Percentiles rank a stretch among this genome's conserved stretches.
Evolutionary conservation across 2,329 filamentous ascomycete species (phyloP).

Genomic region (Sporothrix pseudoabietina): DNA sequence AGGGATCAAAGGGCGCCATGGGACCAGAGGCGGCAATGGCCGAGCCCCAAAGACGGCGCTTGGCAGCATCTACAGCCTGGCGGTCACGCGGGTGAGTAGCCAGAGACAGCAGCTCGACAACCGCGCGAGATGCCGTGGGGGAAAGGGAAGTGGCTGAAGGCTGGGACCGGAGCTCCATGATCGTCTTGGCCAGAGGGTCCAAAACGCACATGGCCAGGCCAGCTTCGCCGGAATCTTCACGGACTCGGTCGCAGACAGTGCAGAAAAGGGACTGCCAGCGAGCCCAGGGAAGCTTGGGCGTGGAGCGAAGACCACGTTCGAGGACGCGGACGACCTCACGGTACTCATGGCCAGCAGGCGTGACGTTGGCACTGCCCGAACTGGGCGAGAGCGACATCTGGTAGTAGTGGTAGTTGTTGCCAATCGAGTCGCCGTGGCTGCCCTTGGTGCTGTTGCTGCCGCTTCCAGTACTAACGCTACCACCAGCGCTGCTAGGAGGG

Average conservation of each 20-base stretch:
- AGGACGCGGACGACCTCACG: conserved; percentile 70
- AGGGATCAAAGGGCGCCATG: conserved; percentile 59
- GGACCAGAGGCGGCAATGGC: conserved; percentile 44
- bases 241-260: conserved; percentile 58
- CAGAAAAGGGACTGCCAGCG: conserved; percentile 61
- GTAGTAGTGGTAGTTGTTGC: conserved; percentile 20
- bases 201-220: conserved; percentile 67
- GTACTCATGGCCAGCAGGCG: conserved; percentile 66
- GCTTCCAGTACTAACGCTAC: conserved; percentile 6
- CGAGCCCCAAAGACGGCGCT: conserved; percentile 67
- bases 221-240: conserved; percentile 66
- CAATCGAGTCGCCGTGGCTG: background rate
- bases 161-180: conserved; percentile 46
- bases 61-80: conserved; percentile 65
- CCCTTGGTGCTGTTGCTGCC: conserved; percentile 21
- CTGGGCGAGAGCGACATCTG: conserved; percentile 29
- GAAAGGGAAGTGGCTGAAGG: conserved; percentile 34
- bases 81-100: conserved; percentile 61
- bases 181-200: conserved; percentile 66
- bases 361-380: conserved; percentile 38
- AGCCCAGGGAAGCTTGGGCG: conserved; percentile 51
- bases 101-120: conserved; percentile 49
- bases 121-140: conserved; percentile 42
- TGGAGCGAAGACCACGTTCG: conserved; percentile 58
- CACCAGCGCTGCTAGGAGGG: conserved; percentile 32